phyloP scores from a whole-genome alignment of 2,329 filamentous ascomycete genomes.

The Lasiodiplodia theobromae region DNA sequence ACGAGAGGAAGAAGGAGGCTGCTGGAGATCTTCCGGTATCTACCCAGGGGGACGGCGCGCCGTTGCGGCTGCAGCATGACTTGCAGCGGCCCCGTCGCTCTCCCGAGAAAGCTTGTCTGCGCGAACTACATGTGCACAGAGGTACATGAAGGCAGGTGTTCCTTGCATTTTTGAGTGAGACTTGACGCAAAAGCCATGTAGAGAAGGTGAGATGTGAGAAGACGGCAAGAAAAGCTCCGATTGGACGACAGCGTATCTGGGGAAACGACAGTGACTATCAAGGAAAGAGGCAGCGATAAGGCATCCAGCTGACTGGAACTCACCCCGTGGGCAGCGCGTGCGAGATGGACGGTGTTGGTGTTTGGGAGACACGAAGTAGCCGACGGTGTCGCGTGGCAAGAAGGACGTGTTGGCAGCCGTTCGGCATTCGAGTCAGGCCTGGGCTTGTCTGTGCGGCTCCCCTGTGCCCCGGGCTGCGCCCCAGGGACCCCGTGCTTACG shows the following conservation, averaged over 20 bases:
- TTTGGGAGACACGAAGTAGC: neutral
- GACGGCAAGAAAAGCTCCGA: neutral
- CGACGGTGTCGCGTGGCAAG: neutral
- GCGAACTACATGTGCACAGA: constrained; percentile 12
- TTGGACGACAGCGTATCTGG: neutral
- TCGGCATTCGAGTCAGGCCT: constrained; percentile 20
- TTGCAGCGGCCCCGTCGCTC: constrained; percentile 4
- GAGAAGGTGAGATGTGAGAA: neutral
- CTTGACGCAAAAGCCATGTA: neutral
- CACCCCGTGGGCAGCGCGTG: neutral
- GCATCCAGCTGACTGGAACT: neutral
- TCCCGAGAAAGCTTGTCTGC: constrained; percentile 24
- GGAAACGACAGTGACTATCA: neutral
- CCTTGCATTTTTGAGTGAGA: neutral
- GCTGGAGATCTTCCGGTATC: constrained; percentile 7
- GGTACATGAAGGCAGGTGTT: neutral
- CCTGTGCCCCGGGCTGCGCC: neutral
- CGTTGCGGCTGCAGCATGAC: constrained; percentile 20
- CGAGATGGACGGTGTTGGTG: neutral
- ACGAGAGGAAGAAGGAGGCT: constrained; percentile 9
- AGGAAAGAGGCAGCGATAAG: neutral
- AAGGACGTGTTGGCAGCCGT: neutral
- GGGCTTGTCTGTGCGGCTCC: neutral
- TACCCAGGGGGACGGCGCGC: constrained; percentile 5
- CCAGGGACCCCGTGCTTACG: neutral